Evolutionary conservation across 1,139 yeast species (phyloP).

Genomic region (Blastobotrys aristatus): DNA sequence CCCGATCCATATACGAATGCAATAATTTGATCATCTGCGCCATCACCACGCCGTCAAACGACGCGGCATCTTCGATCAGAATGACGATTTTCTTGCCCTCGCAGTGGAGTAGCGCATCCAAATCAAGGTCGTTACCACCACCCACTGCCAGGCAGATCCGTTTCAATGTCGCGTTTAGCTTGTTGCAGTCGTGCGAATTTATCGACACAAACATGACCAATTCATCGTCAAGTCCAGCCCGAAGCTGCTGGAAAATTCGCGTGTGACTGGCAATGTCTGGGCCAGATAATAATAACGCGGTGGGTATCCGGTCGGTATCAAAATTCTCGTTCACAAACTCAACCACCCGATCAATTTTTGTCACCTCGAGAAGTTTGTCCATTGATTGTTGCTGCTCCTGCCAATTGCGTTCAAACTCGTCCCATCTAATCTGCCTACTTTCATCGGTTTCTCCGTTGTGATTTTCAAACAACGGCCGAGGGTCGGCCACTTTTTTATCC

Average conservation of each 20-base stretch:
- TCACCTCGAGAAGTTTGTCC: conserved; percentile 18
- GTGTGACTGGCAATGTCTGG: conserved; percentile 35
- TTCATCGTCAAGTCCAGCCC: conserved; percentile 17
- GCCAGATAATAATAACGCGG: conserved; percentile 33
- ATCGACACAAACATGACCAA: conserved; percentile 26
- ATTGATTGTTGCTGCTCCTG: conserved; percentile 21
- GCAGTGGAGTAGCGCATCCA: conserved; percentile 38
- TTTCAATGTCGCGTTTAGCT: conserved; percentile 36
- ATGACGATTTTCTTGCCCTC: conserved; percentile 38
- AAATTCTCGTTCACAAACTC: conserved; percentile 14
- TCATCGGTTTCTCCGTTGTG: conserved; percentile 39
- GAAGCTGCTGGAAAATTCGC: conserved; percentile 29
- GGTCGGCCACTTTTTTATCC: background rate
- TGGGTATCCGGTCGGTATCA: conserved; percentile 24
- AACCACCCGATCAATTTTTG: conserved; percentile 12
- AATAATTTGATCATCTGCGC: conserved; percentile 47
- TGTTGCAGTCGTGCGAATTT: conserved; percentile 35
- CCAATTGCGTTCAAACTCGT: conserved; percentile 33
- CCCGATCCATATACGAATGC: conserved; percentile 34
- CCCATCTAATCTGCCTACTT: conserved; percentile 35
- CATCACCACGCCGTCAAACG: conserved; percentile 49
- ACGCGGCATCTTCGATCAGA: conserved; percentile 61
- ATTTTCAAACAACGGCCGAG: conserved; percentile 21
- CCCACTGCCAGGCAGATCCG: conserved; percentile 32
- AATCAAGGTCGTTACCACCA: conserved; percentile 48